Base-by-base conservation (phyloP, 306 rosid species). In the Ziziphus jujuba region DNA sequence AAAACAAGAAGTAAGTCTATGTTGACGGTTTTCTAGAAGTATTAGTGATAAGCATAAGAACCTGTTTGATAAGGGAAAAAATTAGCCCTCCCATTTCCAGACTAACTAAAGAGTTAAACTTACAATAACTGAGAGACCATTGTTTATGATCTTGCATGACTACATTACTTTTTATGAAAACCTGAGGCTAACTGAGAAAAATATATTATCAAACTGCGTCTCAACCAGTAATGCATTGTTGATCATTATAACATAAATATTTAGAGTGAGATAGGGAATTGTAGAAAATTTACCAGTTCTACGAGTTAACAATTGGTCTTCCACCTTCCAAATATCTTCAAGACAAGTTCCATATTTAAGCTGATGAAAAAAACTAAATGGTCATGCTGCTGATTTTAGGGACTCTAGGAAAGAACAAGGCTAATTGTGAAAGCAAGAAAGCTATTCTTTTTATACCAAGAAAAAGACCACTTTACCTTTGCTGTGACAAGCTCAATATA, bases 321-420 rank as follows among this genome's bases (percentile, higher is more conserved):
- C 89, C 63, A 61, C 74, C 79, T 71, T 84, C 95, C 85, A 71
- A n/a, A 77, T 67, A 65, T 79, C 83, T 80, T 84, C 85, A 82
- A 74, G 75, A 66, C 38, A 61, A 67, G 76, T 43, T 76, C 85
- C 91, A 34, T 60, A 31, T 73, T 88, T 70, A 31, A 90, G 86
- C 99, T 90, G 87, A 60, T 52, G 71, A 40, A 85, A 61, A n/a
- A 82, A 31, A 81, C 62, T 66, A 80, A 79, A 81, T 40, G 60
- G 76, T 87, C 80, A 81, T 48, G 66, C 66, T 52, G 23, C 66
- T 57, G 75, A 58, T 14, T 60, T 76, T 47, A 67, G 17, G 54
- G 60, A 58, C 65, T 13, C 67, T 14, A 78, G 43, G 66, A 17
- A 48, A 60, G 59, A 48, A 53, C 70, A 55, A 57, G 53, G 14